These are phyloP conservation scores for Paratinospora sagittata DNA, from an alignment of 164 flowering plant species.

Conservation along the genomic window DNA sequence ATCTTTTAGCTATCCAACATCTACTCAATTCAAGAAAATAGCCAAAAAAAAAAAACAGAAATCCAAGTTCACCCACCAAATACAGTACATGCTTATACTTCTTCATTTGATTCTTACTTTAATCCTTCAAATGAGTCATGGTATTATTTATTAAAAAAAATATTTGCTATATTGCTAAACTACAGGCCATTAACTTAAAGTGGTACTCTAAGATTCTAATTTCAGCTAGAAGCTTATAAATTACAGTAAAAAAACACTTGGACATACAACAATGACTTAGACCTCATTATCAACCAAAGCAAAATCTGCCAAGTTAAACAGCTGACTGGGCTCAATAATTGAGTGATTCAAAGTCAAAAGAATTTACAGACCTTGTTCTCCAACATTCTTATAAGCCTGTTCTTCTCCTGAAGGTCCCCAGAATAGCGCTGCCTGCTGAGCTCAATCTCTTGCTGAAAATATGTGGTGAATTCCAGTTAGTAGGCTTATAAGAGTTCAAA, in stretches of 20 bases:
- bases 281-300: background rate
- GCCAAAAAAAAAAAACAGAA: too few species aligned
- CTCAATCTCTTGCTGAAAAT: slow-evolving; percentile 73
- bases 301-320: background rate
- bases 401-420: slow-evolving; percentile 76
- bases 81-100: too few species aligned
- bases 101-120: too few species aligned
- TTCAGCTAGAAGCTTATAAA: background rate
- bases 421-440: slow-evolving; percentile 75
- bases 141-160: too few species aligned
- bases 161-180: too few species aligned
- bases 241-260: background rate
- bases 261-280: background rate
- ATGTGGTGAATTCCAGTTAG: background rate
- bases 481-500: background rate
- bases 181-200: too few species aligned
- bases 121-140: too few species aligned
- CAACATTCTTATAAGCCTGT: slow-evolving; percentile 62
- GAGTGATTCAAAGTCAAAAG: background rate
- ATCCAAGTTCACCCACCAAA: too few species aligned
- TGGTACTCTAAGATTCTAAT: too few species aligned
- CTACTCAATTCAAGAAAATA: too few species aligned
- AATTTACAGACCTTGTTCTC: slow-evolving; percentile 56
- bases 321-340: background rate
- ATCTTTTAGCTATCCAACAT: too few species aligned